A percentile compares a stretch with the other conserved stretches of the same genome.
Evolutionary conservation across 2,329 filamentous ascomycete species (phyloP).

Genomic region (Botrytis porri): DNA sequence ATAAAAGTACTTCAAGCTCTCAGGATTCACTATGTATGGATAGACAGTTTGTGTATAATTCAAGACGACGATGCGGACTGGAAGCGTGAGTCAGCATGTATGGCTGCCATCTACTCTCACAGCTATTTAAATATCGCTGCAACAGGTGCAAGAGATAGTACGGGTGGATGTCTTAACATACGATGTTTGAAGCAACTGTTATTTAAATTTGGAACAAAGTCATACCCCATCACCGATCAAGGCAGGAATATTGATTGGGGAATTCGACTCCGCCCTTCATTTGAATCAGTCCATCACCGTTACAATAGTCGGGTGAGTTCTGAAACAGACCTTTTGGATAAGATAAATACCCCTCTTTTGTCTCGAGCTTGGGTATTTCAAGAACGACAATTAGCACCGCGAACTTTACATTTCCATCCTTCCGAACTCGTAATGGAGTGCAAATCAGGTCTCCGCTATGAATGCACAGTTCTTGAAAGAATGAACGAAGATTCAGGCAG

Average conservation of each 20-base stretch:
- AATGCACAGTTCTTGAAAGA: not conserved
- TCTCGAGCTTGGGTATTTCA: slow-evolving; percentile 1
- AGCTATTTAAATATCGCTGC: not conserved
- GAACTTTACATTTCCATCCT: not conserved
- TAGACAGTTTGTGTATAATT: not conserved
- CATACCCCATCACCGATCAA: not conserved
- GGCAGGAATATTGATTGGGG: not conserved
- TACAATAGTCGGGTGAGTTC: not conserved
- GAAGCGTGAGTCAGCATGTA: not conserved
- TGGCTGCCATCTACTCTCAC: not conserved
- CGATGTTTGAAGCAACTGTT: not conserved
- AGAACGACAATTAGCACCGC: not conserved
- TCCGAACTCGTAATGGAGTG: not conserved
- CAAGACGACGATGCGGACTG: not conserved
- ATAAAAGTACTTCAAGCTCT: not conserved
- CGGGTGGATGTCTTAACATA: not conserved
- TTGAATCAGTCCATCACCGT: not conserved
- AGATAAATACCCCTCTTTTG: not conserved
- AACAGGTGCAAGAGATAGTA: not conserved
- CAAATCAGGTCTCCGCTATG: not conserved
- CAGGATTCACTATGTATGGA: not conserved
- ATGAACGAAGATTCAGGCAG: not conserved
- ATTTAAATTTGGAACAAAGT: not conserved
- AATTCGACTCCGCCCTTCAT: not conserved
- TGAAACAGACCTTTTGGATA: not conserved